phyloP scores from a whole-genome alignment of 1,139 yeast species.

The Debaryomyces nepalensis region DNA sequence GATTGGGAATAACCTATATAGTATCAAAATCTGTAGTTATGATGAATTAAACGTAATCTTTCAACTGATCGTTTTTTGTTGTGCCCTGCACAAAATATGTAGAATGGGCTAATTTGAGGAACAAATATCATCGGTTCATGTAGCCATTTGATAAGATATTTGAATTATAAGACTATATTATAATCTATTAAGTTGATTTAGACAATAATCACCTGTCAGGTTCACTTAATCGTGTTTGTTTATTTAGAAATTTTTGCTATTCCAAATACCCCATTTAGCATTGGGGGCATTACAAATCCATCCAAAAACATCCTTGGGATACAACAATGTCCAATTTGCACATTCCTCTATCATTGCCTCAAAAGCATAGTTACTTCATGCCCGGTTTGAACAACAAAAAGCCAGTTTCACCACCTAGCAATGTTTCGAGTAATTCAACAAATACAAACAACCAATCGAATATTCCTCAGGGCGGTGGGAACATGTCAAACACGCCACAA shows the following conservation, averaged over 20 bases:
- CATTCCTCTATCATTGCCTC: background rate
- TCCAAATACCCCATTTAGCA: background rate
- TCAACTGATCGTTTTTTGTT: background rate
- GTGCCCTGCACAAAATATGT: slow-evolving; percentile 7
- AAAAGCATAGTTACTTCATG: slow-evolving; percentile 5
- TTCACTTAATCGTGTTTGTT: background rate
- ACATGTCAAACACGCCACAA: background rate
- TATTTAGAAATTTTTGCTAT: background rate
- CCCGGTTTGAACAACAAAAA: background rate
- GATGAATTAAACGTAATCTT: background rate
- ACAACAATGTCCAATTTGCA: slow-evolving; percentile 3
- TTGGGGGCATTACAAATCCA: slow-evolving; percentile 1
- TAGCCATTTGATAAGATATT: background rate
- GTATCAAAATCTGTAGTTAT: slow-evolving; percentile 4
- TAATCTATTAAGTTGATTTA: background rate
- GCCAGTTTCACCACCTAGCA: background rate
- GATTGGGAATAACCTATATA: slow-evolving; percentile 55
- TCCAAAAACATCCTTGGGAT: background rate
- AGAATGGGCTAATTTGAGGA: background rate
- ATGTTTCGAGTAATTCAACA: background rate
- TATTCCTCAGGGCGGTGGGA: background rate
- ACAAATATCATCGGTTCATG: background rate
- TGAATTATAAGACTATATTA: background rate
- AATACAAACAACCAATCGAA: background rate
- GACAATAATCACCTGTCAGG: background rate